Evolutionary conservation across 2,329 filamentous ascomycete species (phyloP).

Genomic region (Arthrobotrys sphaeroides): DNA sequence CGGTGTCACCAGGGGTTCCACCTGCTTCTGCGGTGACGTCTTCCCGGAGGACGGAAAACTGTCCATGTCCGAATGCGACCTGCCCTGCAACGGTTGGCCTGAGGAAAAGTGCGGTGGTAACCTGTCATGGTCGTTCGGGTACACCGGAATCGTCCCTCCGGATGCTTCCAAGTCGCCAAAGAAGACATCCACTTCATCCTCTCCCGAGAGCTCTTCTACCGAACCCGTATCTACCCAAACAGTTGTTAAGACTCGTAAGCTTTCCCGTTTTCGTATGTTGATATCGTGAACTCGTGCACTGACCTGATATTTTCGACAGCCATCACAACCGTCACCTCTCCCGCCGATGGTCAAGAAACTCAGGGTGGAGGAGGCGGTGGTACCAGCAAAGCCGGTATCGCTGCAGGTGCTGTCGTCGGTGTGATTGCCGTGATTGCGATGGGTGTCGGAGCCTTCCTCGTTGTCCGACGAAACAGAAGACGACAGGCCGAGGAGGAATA

Average conservation of each 20-base stretch:
- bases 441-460: conserved; percentile 76
- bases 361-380: conserved; percentile 59
- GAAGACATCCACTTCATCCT: conserved; percentile 15
- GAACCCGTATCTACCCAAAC: conserved; percentile 53
- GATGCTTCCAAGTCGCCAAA: conserved; percentile 5
- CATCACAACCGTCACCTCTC: conserved; percentile 23
- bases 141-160: conserved; percentile 51
- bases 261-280: conserved; percentile 29
- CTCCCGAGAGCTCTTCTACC: conserved; percentile 48
- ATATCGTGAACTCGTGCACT: not conserved
- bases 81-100: conserved; percentile 72
- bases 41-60: conserved; percentile 71
- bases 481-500: conserved; percentile 84
- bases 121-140: conserved; percentile 28
- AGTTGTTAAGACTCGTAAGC: conserved; percentile 56
- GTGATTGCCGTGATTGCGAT: conserved; percentile 75
- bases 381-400: conserved; percentile 83
- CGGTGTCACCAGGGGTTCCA: conserved; percentile 69
- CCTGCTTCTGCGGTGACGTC: conserved; percentile 78
- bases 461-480: conserved; percentile 78
- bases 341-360: conserved; percentile 48
- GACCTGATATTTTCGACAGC: not conserved
- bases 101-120: conserved; percentile 69
- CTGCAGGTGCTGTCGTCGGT: conserved; percentile 85
- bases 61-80: conserved; percentile 71